phyloP scores from a whole-genome alignment of 345 rosid species.

The Salix brachista region DNA sequence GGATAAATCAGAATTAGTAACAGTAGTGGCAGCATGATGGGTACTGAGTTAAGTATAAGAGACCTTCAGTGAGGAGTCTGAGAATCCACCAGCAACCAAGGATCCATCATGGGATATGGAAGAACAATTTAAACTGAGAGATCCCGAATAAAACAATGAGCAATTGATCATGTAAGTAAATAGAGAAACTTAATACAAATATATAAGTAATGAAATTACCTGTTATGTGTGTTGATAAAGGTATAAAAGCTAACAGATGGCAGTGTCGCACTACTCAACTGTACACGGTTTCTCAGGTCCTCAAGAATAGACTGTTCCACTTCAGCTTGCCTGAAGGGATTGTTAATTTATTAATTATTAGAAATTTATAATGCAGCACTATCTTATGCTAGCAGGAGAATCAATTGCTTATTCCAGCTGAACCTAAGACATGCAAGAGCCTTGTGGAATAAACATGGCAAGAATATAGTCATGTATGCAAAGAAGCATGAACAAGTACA shows the following conservation, averaged over 20 bases:
- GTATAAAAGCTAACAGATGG: constrained; percentile 97
- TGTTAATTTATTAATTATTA: background rate
- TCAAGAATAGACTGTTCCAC: constrained; percentile 91
- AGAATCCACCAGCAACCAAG: constrained; percentile 91
- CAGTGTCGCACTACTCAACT: constrained; percentile 65
- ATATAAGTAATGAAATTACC: constrained; percentile 43
- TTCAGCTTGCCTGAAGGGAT: constrained; percentile 63
- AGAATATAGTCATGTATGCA: background rate
- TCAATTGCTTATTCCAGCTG: background rate
- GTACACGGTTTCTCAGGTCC: constrained; percentile 93
- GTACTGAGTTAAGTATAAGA: background rate
- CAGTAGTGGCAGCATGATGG: constrained; percentile 6
- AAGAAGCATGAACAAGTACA: background rate
- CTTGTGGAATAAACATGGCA: background rate
- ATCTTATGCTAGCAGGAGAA: background rate
- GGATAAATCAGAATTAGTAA: constrained; percentile 26
- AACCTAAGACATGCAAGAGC: background rate
- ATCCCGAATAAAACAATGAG: constrained; percentile 7
- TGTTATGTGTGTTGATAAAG: constrained; percentile 79
- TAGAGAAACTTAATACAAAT: background rate
- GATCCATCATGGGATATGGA: constrained; percentile 98
- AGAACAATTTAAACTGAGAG: constrained; percentile 70
- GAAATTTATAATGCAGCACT: background rate
- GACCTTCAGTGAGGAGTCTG: constrained; percentile 95
- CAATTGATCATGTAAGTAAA: constrained; percentile 6